phyloP scores from a whole-genome alignment of 1,284 basidiomycete species.

The Fistulina hepatica region DNA sequence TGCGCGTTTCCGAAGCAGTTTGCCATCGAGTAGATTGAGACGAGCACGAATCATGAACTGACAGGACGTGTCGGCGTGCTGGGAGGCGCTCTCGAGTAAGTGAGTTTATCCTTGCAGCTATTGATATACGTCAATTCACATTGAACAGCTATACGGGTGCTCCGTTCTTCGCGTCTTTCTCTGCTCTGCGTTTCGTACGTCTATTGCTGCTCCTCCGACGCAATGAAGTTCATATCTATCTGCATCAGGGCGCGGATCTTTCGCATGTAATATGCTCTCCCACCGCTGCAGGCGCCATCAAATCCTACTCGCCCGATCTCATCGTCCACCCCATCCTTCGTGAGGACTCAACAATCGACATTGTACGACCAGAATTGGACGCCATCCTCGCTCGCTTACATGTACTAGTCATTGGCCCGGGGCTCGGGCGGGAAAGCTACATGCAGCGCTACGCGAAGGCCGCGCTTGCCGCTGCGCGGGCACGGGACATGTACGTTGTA shows the following conservation, averaged over 20 bases:
- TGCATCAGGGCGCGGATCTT: conserved; percentile 74
- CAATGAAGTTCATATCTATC: conserved; percentile 1
- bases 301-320: conserved; percentile 90
- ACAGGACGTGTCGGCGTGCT: conserved; percentile 86
- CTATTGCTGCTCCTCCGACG: conserved; percentile 1
- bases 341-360: conserved; percentile 44
- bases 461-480: conserved; percentile 42
- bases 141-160: conserved; percentile 81
- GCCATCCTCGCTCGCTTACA: conserved; percentile 78
- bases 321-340: conserved; percentile 90
- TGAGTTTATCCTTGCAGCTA: neutral
- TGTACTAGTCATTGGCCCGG: conserved; percentile 87
- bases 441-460: conserved; percentile 73
- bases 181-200: conserved; percentile 71
- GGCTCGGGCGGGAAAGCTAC: conserved; percentile 79
- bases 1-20: conserved; percentile 18
- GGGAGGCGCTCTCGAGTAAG: conserved; percentile 85
- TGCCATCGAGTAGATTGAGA: too few species aligned
- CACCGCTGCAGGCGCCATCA: conserved; percentile 82
- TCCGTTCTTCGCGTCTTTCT: conserved; percentile 88
- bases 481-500: conserved; percentile 74
- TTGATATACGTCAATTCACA: conserved; percentile 1
- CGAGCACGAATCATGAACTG: conserved; percentile 10
- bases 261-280: conserved; percentile 97
- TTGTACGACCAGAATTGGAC: conserved; percentile 50